Base-by-base conservation (phyloP, 768 basidiomycete species). In the Phanerochaete sordida region DNA sequence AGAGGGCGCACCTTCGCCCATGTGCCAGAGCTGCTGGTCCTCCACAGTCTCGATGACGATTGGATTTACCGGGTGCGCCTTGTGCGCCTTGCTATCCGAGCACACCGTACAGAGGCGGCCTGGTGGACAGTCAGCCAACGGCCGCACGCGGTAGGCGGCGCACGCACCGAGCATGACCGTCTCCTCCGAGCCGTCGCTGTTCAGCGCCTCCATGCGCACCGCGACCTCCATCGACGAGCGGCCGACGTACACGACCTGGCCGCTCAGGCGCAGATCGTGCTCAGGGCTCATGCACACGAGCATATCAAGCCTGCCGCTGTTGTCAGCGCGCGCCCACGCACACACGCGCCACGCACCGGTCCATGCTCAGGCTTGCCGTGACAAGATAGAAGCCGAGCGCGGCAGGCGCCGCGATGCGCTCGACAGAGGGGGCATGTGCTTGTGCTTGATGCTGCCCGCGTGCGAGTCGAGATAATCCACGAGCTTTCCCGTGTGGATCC, bases 51-150 rank as follows among this genome's bases (percentile, higher is more conserved):
- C 73, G 27, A 87, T 76, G 8, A 79, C 72, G 15, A 95, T 75
- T 9, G 82, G 82, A 64, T 88, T 87, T 24, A 94, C 85, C 9
- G 80, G 73, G 39, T 79, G 75, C 0, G 91, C 85, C 53, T 79
- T 80, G 62, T 87, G 84, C 2, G 88, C 88, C 15, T 71, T 69
- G 0, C 87, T 81, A 66, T 93, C 86, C 59, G 91, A 76, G 68
- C 90, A 92, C 7, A 93, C 91, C 91, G 93, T 94, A 0, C 87
- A 87, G 75, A 94, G 93, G n/a, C 91, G 84, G 21, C 93, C 92
- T 91, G 52, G 2, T 2, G 12, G 19, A 43, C 11, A 11, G 11
- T 43, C 11, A 27, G 30, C 56, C n/a, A 48, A 5, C 12, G 47
- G 26, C 1, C 12, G 33, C 15, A 3, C 21, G 2, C 37, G 1